phyloP scores from a whole-genome alignment of 306 rosid genomes.

The Argentina anserina region DNA sequence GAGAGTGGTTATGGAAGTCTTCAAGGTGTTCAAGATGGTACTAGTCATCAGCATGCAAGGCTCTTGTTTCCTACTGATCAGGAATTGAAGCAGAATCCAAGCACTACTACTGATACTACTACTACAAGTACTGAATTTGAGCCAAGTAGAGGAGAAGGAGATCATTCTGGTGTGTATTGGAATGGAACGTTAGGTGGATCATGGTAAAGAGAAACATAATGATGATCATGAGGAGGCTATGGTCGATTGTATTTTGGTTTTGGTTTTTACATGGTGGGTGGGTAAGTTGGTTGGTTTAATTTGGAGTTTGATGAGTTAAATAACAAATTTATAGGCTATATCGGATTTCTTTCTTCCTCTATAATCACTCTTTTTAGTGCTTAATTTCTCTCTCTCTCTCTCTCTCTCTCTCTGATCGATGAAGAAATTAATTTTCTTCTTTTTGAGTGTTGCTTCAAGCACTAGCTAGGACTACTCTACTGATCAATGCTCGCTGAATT shows the following conservation, averaged over 20 bases:
- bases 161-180: conserved; percentile 68
- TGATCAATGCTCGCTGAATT: conserved; percentile 29
- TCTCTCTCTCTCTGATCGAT: no score
- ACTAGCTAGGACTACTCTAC: background rate
- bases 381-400: no score
- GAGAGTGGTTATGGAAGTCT: conserved; percentile 57
- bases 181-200: conserved; percentile 89
- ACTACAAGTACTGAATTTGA: conserved; percentile 22
- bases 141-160: conserved; percentile 52
- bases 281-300: conserved; percentile 18
- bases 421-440: background rate
- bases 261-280: conserved; percentile 21
- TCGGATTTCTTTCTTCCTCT: conserved; percentile 26
- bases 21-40: conserved; percentile 49
- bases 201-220: conserved; percentile 50
- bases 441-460: background rate
- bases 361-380: background rate
- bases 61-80: conserved; percentile 66
- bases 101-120: conserved; percentile 18
- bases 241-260: conserved; percentile 29
- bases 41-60: conserved; percentile 47
- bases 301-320: conserved; percentile 29
- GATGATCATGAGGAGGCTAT: conserved; percentile 10
- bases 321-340: conserved; percentile 48
- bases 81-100: conserved; percentile 68